Evolutionary conservation across 1,284 basidiomycete genomes (phyloP), one percentile per base, ranked within the genome.

Genomic region (Ustilago sp.): DNA sequence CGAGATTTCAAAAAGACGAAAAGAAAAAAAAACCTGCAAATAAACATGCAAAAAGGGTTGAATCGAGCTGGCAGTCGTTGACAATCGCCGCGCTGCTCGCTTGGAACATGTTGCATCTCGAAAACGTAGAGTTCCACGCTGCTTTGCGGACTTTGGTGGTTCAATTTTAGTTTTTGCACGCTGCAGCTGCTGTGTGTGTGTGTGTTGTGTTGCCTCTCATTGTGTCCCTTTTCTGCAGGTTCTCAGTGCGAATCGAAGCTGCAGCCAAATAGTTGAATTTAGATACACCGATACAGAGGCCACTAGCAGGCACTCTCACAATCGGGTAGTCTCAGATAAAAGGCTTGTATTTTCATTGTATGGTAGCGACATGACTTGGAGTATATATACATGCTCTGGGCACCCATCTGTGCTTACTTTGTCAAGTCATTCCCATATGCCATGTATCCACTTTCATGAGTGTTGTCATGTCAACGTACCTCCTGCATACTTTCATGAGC

Each of bases 221-320:
- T 6, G 13, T 41, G 39, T 41, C 13, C 3, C 11, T 19, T 19
- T 2, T 4, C 8, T 19, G 43, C 19, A 19, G 43, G 43, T 45
- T 45, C 43, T 45, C 43, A 31, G 48, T 32, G 23, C 48, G 28
- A 50, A 50, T 50, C 48, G 48, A 50, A 31, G 48, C 48, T 50
- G 48, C 48, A 50, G 48, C 28, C 48, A 31, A 32, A 50, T 50
- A n/a, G n/a, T n/a, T n/a, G n/a, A n/a, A n/a, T n/a, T n/a, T n/a
- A n/a, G n/a, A n/a, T n/a, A n/a, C n/a, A n/a, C n/a, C n/a, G n/a
- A n/a, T n/a, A n/a, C n/a, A n/a, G n/a, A n/a, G n/a, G n/a, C n/a
- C n/a, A n/a, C n/a, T n/a, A n/a, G n/a, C n/a, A n/a, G n/a, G n/a
- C n/a, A n/a, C n/a, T n/a, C n/a, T n/a, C n/a, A n/a, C n/a, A n/a